phyloP scores from a whole-genome alignment of 345 rosid species.

The Rhodamnia argentea region DNA sequence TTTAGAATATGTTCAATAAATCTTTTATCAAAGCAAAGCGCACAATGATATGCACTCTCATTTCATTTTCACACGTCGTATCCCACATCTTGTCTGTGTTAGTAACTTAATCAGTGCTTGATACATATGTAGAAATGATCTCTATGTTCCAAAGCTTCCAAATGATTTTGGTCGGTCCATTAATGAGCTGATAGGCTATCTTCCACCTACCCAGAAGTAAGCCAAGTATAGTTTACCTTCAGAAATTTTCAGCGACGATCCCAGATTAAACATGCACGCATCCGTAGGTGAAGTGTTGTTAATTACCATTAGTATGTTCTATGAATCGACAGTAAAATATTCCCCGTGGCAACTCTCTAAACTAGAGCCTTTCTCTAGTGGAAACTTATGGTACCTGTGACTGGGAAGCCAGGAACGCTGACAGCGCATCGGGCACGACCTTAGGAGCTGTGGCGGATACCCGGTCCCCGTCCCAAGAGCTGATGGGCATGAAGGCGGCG shows the following conservation, averaged over 20 bases:
- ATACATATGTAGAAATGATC: not conserved
- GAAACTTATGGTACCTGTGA: slow-evolving; percentile 35
- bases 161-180: not conserved
- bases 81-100: not conserved
- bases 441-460: slow-evolving; percentile 22
- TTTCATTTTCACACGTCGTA: not conserved
- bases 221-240: not conserved
- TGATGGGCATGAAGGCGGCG: slow-evolving; percentile 42
- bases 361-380: not conserved
- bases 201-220: not conserved
- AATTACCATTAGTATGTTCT: not conserved
- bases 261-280: not conserved
- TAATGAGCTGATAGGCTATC: not conserved
- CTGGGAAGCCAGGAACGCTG: slow-evolving; percentile 65
- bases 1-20: not conserved
- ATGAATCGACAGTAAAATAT: not conserved
- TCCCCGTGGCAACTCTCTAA: not conserved
- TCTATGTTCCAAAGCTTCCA: not conserved
- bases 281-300: not conserved
- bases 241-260: not conserved
- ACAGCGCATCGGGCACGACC: slow-evolving; percentile 42
- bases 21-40: not conserved
- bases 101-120: not conserved
- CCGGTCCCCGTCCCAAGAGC: slow-evolving; percentile 57
- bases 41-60: not conserved